phyloP scores from a whole-genome alignment of 768 basidiomycete genomes.

The Leccinellum luteum region DNA sequence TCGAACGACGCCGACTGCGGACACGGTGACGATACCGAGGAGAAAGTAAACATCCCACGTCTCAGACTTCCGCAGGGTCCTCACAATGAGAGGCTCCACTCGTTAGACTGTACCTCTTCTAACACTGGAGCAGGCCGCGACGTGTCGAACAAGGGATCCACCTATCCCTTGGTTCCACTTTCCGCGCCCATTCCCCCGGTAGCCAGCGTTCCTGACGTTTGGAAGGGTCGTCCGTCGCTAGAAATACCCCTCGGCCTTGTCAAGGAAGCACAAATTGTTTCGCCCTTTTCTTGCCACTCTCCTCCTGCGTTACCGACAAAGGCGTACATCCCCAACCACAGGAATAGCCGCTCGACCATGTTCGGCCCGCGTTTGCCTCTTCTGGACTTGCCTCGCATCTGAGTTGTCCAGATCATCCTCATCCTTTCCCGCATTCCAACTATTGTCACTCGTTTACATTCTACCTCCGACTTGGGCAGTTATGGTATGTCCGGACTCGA shows the following conservation, averaged over 20 bases:
- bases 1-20: conserved; percentile 9
- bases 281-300: background rate
- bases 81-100: background rate
- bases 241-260: background rate
- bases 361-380: background rate
- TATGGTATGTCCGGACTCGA: conserved; percentile 1
- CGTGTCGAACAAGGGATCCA: conserved; percentile 1
- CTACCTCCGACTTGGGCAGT: background rate
- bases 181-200: background rate
- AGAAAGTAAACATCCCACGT: background rate
- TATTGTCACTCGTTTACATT: conserved; percentile 17
- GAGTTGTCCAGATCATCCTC: background rate
- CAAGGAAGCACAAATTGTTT: background rate
- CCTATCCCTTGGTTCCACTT: conserved; percentile 9
- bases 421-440: conserved; percentile 2
- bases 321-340: conserved; percentile 1
- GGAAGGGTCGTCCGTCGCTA: background rate
- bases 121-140: background rate
- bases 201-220: background rate
- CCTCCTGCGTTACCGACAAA: conserved; percentile 2
- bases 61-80: background rate
- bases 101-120: background rate
- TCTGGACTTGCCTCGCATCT: background rate
- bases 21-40: background rate
- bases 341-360: background rate